Evolutionary conservation across 1,284 basidiomycete genomes (phyloP).

Genomic region (Cystobasidium slooffiae): DNA sequence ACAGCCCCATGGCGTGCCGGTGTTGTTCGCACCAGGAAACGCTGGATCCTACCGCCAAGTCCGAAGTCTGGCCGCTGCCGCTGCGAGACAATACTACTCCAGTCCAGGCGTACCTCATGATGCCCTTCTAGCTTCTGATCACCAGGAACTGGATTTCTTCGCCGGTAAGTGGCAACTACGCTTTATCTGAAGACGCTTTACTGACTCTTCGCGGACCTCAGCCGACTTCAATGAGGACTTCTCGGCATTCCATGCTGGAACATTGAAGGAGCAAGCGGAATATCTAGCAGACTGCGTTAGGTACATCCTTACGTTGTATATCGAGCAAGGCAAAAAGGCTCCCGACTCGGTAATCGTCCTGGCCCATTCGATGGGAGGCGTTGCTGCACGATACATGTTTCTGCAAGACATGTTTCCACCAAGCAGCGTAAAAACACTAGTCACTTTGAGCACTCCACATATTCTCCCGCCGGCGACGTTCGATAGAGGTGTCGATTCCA

Average conservation of each 20-base stretch:
- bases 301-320: conserved; percentile 79
- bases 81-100: conserved; percentile 75
- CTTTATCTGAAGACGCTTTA: too few species aligned
- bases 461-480: conserved; percentile 84
- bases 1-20: conserved; percentile 69
- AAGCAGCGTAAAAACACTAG: conserved; percentile 69
- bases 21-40: conserved; percentile 95
- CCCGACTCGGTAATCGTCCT: conserved; percentile 68
- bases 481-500: conserved; percentile 73
- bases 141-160: conserved; percentile 73
- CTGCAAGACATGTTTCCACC: conserved; percentile 63
- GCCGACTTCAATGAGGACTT: conserved; percentile 98
- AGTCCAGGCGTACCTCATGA: conserved; percentile 58
- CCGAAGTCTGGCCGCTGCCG: conserved; percentile 90
- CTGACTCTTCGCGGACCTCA: not conserved
- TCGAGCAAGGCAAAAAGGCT: conserved; percentile 50
- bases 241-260: conserved; percentile 90
- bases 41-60: conserved; percentile 94
- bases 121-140: conserved; percentile 55
- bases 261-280: conserved; percentile 77
- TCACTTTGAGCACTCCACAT: conserved; percentile 96
- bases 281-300: conserved; percentile 75
- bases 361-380: conserved; percentile 98
- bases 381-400: conserved; percentile 73
- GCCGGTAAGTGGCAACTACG: conserved; percentile 56